Evolutionary conservation across 2,329 filamentous ascomycete genomes (phyloP), one percentile per base, ranked within the genome.

Genomic region (Endoconidiophora polonica): DNA sequence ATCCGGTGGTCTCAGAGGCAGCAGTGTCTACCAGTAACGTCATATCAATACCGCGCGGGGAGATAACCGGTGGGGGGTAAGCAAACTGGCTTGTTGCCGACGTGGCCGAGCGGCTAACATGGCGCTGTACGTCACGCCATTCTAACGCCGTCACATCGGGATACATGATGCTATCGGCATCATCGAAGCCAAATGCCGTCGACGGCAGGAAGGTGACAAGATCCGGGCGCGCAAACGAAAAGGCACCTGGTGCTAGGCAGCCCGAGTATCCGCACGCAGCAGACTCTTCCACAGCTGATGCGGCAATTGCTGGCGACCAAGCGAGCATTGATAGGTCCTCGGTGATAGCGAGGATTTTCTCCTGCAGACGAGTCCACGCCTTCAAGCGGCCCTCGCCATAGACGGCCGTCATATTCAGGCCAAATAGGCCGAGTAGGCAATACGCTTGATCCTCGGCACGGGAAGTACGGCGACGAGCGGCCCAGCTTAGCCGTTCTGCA

Each of bases 301-400:
- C 24, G 23, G 33, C 33, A 16, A 52, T 50, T 22, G 44, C 45
- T 3, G 53, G 53, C 2, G 54, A 54, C 53, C 54, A 63, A 4
- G 59, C 59, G 9, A 67, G 62, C 1, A 66, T 54, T 4, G 59
- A 62, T 26, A 66, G 61, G 50, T 66, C 64, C 9, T 61, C 57
- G 0, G 61, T 57, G 14, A 46, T 53, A 50, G 59, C 60, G 38
- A 66, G 55, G 10, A 66, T 62, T 22, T 64, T 62, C 44, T 64
- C 57, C 49, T 65, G 62, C 2, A 66, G 54, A 22, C 63, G 57
- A 5, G 58, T 47, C 46, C 64, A 66, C 7, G 63, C 62, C 38
- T 55, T 59, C 26, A 29, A 29, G 26, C 23, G 46, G 2, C 59
- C 60, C 42, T 62, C 60, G 5, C 59, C 60, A 12, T 61, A 62